Conservation (phyloP, 768 basidiomycete genomes). For the Boletus speciosus region DNA sequence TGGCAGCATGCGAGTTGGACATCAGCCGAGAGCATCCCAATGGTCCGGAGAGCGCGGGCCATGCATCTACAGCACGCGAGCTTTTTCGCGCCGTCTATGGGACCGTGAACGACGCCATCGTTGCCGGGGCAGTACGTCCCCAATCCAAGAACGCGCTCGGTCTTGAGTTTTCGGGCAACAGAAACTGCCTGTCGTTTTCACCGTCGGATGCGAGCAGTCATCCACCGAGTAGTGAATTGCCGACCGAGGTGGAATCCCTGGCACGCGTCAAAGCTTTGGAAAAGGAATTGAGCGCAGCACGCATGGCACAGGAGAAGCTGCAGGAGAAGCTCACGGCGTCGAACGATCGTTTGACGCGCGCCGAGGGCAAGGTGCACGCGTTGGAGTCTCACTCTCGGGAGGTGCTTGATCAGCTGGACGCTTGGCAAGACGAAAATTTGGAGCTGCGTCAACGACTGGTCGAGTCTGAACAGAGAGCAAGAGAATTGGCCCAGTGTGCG, state of each 20-base stretch:
- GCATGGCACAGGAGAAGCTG: slow-evolving; percentile 12
- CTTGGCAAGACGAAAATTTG: slow-evolving; percentile 18
- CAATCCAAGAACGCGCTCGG: slow-evolving; percentile 22
- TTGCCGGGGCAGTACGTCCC: slow-evolving; percentile 15
- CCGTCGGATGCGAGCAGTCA: background rate
- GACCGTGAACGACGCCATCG: slow-evolving; percentile 17
- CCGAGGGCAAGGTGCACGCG: slow-evolving; percentile 12
- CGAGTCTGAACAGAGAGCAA: slow-evolving; percentile 21
- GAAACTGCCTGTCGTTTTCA: background rate
- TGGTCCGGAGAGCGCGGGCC: slow-evolving; percentile 17
- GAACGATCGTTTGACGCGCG: slow-evolving; percentile 8
- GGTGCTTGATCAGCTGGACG: slow-evolving; percentile 16
- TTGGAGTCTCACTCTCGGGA: slow-evolving; percentile 25
- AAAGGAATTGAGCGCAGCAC: slow-evolving; percentile 20
- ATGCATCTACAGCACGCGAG: slow-evolving; percentile 22
- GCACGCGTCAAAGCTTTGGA: slow-evolving; percentile 23
- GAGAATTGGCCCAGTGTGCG: slow-evolving; percentile 14
- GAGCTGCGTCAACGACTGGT: slow-evolving; percentile 22
- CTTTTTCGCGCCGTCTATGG: slow-evolving; percentile 34
- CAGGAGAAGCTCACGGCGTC: slow-evolving; percentile 20
- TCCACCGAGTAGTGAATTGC: background rate
- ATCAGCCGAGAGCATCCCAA: slow-evolving; percentile 27
- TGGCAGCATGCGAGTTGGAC: slow-evolving; percentile 33
- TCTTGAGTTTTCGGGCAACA: slow-evolving; percentile 22
- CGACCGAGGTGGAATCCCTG: background rate